phyloP scores from a whole-genome alignment of 2,329 filamentous ascomycete species.

The Fusarium ambrosium region DNA sequence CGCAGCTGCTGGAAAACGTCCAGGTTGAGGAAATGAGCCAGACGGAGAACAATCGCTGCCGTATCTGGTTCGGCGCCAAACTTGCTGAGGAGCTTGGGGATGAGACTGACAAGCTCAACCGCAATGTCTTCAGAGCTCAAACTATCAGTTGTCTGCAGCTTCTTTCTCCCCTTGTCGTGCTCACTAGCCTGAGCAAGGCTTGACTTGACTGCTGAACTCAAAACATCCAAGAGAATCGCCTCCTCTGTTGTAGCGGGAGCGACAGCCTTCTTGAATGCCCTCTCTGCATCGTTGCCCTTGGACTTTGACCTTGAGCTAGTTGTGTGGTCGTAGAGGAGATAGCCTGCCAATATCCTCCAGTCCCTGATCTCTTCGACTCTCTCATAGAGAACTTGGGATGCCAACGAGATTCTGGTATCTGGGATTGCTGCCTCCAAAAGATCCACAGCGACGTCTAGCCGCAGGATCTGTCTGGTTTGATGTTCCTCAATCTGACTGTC shows the following conservation, averaged over 20 bases:
- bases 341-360: constrained; percentile 91
- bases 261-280: constrained; percentile 77
- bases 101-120: constrained; percentile 80
- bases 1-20: constrained; percentile 90
- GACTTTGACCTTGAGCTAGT: constrained; percentile 66
- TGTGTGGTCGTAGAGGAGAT: constrained; percentile 93
- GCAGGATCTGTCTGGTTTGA: constrained; percentile 60
- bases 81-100: constrained; percentile 90
- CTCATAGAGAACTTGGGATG: constrained; percentile 87
- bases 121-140: constrained; percentile 84
- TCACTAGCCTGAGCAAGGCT: constrained; percentile 77
- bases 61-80: constrained; percentile 92
- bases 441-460: constrained; percentile 64
- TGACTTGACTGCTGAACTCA: constrained; percentile 85
- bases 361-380: constrained; percentile 83
- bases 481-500: constrained; percentile 77
- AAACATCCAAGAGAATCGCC: constrained; percentile 85
- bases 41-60: constrained; percentile 84
- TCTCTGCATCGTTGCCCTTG: constrained; percentile 67
- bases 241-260: constrained; percentile 84
- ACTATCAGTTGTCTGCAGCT: constrained; percentile 72
- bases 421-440: constrained; percentile 73
- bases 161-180: constrained; percentile 71
- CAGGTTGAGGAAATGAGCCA: constrained; percentile 89
- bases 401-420: constrained; percentile 87